Percentiles rank a stretch among this genome's conserved stretches.
These are phyloP conservation scores for Alternaria dauci DNA, from an alignment of 2,329 filamentous ascomycete species.

Conservation along the genomic window DNA sequence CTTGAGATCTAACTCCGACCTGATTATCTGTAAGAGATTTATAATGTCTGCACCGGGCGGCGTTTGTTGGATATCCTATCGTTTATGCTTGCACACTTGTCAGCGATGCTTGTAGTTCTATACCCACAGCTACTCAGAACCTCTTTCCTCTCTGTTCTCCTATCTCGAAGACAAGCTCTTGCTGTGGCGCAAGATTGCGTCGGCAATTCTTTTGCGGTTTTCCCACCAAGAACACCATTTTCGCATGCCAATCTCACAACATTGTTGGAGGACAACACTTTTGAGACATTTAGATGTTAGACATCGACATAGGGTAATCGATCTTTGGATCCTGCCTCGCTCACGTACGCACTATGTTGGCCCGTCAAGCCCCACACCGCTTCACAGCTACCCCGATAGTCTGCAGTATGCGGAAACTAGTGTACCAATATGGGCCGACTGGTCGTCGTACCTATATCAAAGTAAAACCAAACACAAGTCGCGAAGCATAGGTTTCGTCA, in stretches of 20 bases:
- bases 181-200: not conserved
- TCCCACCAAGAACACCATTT: not conserved
- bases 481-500: not conserved
- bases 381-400: not conserved
- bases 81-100: not conserved
- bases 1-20: not conserved
- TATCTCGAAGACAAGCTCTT: not conserved
- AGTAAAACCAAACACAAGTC: not conserved
- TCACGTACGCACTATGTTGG: not conserved
- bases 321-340: not conserved
- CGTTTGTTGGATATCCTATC: constrained; percentile 1
- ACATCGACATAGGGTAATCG: not conserved
- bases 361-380: not conserved
- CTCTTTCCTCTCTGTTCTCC: not conserved
- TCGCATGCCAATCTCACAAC: not conserved
- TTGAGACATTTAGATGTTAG: not conserved
- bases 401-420: not conserved
- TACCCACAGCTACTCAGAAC: constrained; percentile 3
- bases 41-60: constrained; percentile 7
- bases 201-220: not conserved
- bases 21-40: not conserved
- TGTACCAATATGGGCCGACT: not conserved
- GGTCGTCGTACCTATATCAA: not conserved
- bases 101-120: not conserved
- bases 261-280: not conserved